Conservation (phyloP, 2,329 filamentous ascomycete genomes). For the Penicillium brevicompactum region DNA sequence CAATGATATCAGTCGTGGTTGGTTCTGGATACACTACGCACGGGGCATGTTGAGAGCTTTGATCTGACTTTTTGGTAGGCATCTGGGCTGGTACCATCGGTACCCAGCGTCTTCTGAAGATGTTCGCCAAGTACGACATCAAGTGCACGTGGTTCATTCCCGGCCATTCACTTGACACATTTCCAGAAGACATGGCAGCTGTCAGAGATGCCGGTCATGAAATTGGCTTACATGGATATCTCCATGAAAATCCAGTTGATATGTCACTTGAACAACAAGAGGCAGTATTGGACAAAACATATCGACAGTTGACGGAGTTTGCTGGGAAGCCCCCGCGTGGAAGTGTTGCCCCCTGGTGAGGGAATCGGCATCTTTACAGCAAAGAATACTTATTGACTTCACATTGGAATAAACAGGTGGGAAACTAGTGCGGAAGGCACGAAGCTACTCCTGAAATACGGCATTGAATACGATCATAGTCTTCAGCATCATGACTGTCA, state of each 20-base stretch:
- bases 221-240: constrained; percentile 71
- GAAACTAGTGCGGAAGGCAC: constrained; percentile 69
- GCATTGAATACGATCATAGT: constrained; percentile 49
- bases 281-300: constrained; percentile 76
- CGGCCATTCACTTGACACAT: constrained; percentile 65
- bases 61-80: constrained; percentile 37
- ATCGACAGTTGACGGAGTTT: constrained; percentile 73
- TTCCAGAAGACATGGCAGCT: constrained; percentile 65
- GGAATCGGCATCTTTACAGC: background rate
- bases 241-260: constrained; percentile 71
- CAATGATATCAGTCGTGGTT: constrained; percentile 35
- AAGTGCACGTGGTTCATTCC: constrained; percentile 69
- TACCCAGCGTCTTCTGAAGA: constrained; percentile 65
- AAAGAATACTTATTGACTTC: too few relatives aligned
- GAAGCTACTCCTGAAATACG: constrained; percentile 44
- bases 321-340: constrained; percentile 72
- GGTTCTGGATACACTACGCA: background rate
- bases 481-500: constrained; percentile 50
- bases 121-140: constrained; percentile 72
- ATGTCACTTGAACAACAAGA: constrained; percentile 77
- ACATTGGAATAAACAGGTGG: constrained; percentile 50
- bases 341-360: constrained; percentile 67
- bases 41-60: background rate
- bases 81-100: constrained; percentile 70
- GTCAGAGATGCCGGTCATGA: constrained; percentile 67